Evolutionary conservation across 2,329 filamentous ascomycete species (phyloP).

Genomic region (Endoconidiophora laricicola): DNA sequence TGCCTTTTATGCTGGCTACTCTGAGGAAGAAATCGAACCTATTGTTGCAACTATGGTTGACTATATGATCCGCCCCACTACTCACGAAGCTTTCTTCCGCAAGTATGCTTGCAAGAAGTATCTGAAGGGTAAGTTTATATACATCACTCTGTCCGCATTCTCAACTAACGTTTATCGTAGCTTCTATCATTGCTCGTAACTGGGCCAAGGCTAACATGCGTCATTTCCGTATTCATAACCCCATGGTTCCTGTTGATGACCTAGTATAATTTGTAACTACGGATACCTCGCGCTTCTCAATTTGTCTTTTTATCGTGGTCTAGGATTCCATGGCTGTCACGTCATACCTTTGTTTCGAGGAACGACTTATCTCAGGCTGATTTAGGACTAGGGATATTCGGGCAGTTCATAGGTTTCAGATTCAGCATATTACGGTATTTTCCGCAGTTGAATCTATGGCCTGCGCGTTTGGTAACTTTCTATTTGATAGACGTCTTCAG

Average conservation of each 20-base stretch:
- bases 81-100: conserved; percentile 97
- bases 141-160: too few species aligned
- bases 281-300: too few species aligned
- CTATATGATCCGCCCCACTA: conserved; percentile 78
- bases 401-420: too few species aligned
- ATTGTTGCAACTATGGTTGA: conserved; percentile 92
- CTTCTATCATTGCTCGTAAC: conserved; percentile 23
- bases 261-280: conserved; percentile 16
- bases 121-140: conserved; percentile 63
- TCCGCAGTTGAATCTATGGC: too few species aligned
- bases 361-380: too few species aligned
- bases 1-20: conserved; percentile 82
- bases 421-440: too few species aligned
- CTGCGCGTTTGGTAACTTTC: too few species aligned
- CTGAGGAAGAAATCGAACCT: conserved; percentile 80
- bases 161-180: neutral
- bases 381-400: too few species aligned
- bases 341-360: too few species aligned
- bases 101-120: conserved; percentile 99
- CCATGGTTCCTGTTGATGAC: conserved; percentile 33
- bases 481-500: too few species aligned
- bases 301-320: too few species aligned
- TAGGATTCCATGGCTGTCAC: too few species aligned
- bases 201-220: conserved; percentile 76
- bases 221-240: conserved; percentile 37